Evolutionary conservation across 768 basidiomycete genomes (phyloP).

Genomic region (Boletus rex-veris): DNA sequence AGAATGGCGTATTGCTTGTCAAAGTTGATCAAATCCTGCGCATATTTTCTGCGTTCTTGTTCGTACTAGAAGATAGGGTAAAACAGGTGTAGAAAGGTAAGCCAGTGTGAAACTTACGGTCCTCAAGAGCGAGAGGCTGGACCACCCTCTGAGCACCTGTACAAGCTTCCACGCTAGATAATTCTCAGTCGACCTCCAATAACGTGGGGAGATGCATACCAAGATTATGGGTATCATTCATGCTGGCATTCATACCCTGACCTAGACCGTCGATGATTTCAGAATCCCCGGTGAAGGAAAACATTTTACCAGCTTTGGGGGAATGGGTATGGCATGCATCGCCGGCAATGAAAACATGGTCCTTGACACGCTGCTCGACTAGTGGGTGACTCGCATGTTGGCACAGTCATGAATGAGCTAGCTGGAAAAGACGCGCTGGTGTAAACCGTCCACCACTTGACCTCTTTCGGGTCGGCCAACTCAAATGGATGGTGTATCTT

Average conservation of each 20-base stretch:
- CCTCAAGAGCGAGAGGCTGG: conserved; percentile 34
- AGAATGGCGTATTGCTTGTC: conserved; percentile 62
- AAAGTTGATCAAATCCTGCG: conserved; percentile 68
- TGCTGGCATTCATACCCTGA: conserved; percentile 75
- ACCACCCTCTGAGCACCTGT: conserved; percentile 42
- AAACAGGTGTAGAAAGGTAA: background rate
- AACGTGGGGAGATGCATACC: conserved; percentile 29
- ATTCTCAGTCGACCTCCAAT: conserved; percentile 48
- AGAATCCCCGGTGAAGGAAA: background rate
- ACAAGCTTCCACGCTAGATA: conserved; percentile 45
- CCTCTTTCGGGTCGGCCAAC: conserved; percentile 42
- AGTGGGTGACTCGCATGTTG: background rate
- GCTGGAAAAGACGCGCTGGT: conserved; percentile 43
- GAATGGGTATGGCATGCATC: conserved; percentile 73
- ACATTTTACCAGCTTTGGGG: conserved; percentile 52
- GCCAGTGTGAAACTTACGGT: conserved; percentile 30
- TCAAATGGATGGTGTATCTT: conserved; percentile 56
- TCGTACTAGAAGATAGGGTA: conserved; percentile 51
- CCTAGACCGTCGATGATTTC: conserved; percentile 33
- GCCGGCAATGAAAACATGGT: conserved; percentile 72
- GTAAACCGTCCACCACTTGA: conserved; percentile 75
- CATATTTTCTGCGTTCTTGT: conserved; percentile 61
- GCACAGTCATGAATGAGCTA: background rate
- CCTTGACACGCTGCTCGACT: conserved; percentile 69
- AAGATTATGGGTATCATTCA: conserved; percentile 75